These are phyloP conservation scores for Pisolithus microcarpus DNA, from an alignment of 768 basidiomycete species.

Conservation along the genomic window DNA sequence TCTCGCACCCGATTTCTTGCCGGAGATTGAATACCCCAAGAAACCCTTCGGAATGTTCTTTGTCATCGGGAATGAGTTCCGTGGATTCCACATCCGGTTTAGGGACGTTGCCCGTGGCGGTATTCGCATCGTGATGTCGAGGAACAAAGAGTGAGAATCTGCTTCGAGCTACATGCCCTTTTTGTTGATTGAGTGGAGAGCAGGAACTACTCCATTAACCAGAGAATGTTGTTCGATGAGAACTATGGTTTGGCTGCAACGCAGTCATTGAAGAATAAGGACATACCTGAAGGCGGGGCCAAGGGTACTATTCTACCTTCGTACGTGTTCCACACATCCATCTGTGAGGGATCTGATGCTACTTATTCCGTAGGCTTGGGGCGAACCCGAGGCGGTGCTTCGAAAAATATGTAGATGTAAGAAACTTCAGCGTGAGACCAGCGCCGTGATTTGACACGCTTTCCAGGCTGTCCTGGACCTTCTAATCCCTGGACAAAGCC, in stretches of 20 bases:
- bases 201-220: conserved; percentile 94
- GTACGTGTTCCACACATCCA: conserved; percentile 32
- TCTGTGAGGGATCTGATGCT: not conserved
- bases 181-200: not conserved
- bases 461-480: conserved; percentile 79
- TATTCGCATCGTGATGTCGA: conserved; percentile 91
- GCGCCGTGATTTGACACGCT: conserved; percentile 6
- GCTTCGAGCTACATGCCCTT: not conserved
- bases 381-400: conserved; percentile 82
- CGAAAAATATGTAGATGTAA: conserved; percentile 95
- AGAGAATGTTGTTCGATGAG: conserved; percentile 93
- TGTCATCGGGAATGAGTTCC: conserved; percentile 90
- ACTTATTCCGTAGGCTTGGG: conserved; percentile 47
- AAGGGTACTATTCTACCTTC: conserved; percentile 96
- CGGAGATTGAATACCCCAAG: conserved; percentile 90
- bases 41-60: conserved; percentile 94
- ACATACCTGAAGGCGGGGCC: conserved; percentile 95
- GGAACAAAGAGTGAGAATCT: conserved; percentile 73
- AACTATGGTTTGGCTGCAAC: conserved; percentile 95
- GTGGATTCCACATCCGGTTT: conserved; percentile 93
- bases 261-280: conserved; percentile 93
- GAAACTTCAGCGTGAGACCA: conserved; percentile 15
- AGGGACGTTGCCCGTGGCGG: conserved; percentile 98
- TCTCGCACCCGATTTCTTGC: conserved; percentile 85
- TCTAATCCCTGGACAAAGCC: conserved; percentile 90